These are phyloP conservation scores for Fusarium sp. DNA, from an alignment of 2,329 filamentous ascomycete genomes.

Conservation along the genomic window DNA sequence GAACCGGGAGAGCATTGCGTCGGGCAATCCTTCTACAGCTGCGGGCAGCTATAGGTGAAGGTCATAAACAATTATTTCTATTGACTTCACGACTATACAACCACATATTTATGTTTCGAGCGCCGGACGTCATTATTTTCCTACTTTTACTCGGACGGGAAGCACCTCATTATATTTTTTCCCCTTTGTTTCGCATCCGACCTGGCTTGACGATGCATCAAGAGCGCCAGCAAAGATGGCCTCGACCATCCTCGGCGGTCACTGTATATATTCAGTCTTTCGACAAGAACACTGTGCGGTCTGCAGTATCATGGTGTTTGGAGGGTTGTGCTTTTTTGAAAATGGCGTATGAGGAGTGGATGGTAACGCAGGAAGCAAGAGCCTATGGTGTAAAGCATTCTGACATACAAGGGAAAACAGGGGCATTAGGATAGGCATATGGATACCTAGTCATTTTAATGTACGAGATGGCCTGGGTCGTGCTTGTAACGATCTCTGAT, in stretches of 20 bases:
- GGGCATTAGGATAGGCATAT: conserved; percentile 34
- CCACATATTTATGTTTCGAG: conserved; percentile 42
- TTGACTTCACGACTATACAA: conserved; percentile 46
- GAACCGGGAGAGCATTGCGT: conserved; percentile 55
- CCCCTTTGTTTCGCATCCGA: conserved; percentile 22
- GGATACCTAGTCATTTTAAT: conserved; percentile 43
- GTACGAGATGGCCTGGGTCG: conserved; percentile 42
- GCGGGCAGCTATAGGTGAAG: conserved; percentile 59
- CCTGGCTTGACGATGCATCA: conserved; percentile 43
- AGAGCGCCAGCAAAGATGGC: conserved; percentile 23
- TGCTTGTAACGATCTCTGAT: conserved; percentile 27
- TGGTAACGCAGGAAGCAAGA: conserved; percentile 3
- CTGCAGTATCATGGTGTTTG: conserved; percentile 28
- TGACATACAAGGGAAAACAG: conserved; percentile 14
- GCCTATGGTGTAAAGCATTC: conserved; percentile 17
- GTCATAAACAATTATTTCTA: conserved; percentile 44
- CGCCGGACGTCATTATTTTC: conserved; percentile 49
- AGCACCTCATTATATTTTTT: conserved; percentile 20
- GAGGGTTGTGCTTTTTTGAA: conserved; percentile 29
- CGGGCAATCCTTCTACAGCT: conserved; percentile 53
- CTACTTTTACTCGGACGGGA: conserved; percentile 43
- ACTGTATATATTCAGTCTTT: conserved; percentile 35
- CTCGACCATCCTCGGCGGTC: conserved; percentile 18
- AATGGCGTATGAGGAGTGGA: conserved; percentile 22
- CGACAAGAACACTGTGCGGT: conserved; percentile 15